Evolutionary conservation across 768 basidiomycete species (phyloP).

Genomic region (Leccinum variicolor): DNA sequence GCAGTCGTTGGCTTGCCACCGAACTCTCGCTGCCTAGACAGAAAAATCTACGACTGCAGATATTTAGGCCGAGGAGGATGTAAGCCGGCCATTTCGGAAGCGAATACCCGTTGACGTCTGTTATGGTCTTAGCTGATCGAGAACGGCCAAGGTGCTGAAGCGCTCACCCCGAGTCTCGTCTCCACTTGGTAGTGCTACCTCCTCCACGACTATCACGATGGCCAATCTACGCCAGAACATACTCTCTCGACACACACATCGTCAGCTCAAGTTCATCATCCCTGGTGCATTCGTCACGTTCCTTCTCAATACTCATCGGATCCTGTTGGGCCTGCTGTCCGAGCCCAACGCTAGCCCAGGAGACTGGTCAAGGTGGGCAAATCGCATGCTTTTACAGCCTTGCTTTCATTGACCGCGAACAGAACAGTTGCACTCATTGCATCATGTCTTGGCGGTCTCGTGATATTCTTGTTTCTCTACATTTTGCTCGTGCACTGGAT

Average conservation of each 20-base stretch:
- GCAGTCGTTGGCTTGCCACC: background rate
- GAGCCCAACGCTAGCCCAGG: constrained; percentile 32
- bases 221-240: constrained; percentile 9
- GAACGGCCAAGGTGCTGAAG: background rate
- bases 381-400: background rate
- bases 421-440: constrained; percentile 55
- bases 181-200: background rate
- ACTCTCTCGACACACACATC: constrained; percentile 50
- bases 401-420: constrained; percentile 7
- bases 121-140: constrained; percentile 12
- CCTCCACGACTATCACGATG: constrained; percentile 15
- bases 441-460: constrained; percentile 55
- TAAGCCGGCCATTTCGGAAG: constrained; percentile 1
- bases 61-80: background rate
- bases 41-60: background rate
- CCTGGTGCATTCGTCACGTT: constrained; percentile 67
- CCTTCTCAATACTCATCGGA: constrained; percentile 52
- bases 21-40: background rate
- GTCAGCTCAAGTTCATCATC: constrained; percentile 72
- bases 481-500: constrained; percentile 66
- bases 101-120: constrained; percentile 4
- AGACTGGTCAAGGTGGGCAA: constrained; percentile 50
- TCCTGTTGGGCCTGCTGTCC: constrained; percentile 42
- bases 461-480: constrained; percentile 68
- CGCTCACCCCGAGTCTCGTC: background rate